Conservation (phyloP, 371 early-diverging fungal genomes). For the Mortierella sp. region DNA sequence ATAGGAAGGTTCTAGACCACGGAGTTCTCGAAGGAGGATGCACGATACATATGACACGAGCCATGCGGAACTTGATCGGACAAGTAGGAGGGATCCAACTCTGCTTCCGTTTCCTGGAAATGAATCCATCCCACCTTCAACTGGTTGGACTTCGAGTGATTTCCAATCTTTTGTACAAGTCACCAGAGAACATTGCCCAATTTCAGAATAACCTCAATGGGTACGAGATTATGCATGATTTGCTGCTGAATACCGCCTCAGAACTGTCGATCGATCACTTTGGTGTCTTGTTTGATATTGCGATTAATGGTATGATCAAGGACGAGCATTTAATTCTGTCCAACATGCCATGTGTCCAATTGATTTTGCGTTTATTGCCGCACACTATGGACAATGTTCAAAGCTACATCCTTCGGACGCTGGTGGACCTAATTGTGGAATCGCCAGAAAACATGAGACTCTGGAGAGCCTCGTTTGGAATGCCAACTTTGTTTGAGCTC, state of each 20-base stretch:
- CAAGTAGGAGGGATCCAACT: conserved; percentile 57
- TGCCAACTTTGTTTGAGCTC: conserved; percentile 54
- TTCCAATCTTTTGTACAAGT: conserved; percentile 58
- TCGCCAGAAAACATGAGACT: conserved; percentile 57
- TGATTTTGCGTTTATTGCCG: conserved; percentile 53
- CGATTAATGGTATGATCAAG: conserved; percentile 57
- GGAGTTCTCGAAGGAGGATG: conserved; percentile 56
- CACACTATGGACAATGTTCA: conserved; percentile 53
- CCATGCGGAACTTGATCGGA: conserved; percentile 55
- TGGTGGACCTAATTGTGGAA: conserved; percentile 59
- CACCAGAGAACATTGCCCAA: conserved; percentile 54
- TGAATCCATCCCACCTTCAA: conserved; percentile 55
- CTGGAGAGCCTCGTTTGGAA: conserved; percentile 53
- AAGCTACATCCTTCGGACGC: conserved; percentile 52
- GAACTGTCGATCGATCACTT: conserved; percentile 57
- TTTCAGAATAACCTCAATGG: conserved; percentile 57
- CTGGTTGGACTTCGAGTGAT: conserved; percentile 59
- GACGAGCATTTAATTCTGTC: conserved; percentile 57
- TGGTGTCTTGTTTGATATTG: conserved; percentile 58
- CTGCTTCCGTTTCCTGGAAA: conserved; percentile 58
- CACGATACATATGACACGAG: conserved; percentile 57
- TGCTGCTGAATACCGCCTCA: conserved; percentile 35
- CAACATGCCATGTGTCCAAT: conserved; percentile 52
- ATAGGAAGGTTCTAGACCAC: conserved; percentile 20
- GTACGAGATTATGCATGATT: conserved; percentile 50